Base-by-base conservation (phyloP, 345 rosid species). In the Rubroshorea leprosula region DNA sequence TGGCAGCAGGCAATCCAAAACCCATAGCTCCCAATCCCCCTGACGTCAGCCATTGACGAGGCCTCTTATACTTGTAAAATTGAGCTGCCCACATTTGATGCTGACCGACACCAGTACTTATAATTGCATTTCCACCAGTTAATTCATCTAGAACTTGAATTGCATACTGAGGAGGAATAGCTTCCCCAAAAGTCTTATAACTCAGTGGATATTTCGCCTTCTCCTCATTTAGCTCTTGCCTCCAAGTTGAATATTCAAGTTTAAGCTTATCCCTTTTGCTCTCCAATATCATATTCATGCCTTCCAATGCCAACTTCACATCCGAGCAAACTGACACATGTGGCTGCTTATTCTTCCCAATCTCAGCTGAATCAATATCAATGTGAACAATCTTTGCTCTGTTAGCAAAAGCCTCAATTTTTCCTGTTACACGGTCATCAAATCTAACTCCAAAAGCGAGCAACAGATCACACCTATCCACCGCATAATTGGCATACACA, bases 51-150 rank as follows among this genome's bases (percentile, higher is more conserved):
- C 96, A 93, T 63, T 90, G 97, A 26, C 89, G 86, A 16, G 99
- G 90, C 55, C 71, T 90, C 62, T 71, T 80, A 66, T 87, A 94
- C 68, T 85, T 94, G 81, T 94, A 94, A 70, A 83, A 90, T 62
- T 94, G 99, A n/a, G 99, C 97, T 19, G 99, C 96, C 97, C 96
- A 94, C 99, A 94, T 94, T 56, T 94, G 97, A 78, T 94, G 99
- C 58, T 94, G 99, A 15, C 97, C 99, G 16, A 90, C 97, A 58
- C 99, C 96, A 2, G 99, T 94, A 47, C 95, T 87, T 15, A 94
- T 60, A 50, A 94, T 90, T 0, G 97, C 99, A 41, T 87, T 76
- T 50, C 99, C 95, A 9, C 67, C 60, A 0, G 99, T 90, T 65
- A 94, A 66, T 69, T 90, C 97, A 61, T 87, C 95, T 21, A 94